A percentile compares a stretch with the other conserved stretches of the same genome.
These are phyloP conservation scores for Yamadazyma philogaea DNA, from an alignment of 805 yeast species.

Conservation along the genomic window DNA sequence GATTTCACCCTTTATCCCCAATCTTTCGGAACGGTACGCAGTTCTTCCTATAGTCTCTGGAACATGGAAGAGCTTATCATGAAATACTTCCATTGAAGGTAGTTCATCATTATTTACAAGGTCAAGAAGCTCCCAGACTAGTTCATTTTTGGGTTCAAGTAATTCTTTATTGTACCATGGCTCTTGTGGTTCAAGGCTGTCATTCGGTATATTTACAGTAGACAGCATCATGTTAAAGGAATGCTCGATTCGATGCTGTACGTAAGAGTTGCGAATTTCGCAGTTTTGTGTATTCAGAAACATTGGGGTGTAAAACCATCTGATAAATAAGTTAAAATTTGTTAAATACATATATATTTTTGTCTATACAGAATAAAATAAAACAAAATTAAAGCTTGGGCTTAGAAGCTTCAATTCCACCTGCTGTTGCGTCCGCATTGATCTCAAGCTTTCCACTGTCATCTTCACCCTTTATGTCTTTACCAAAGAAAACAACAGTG, in stretches of 20 bases:
- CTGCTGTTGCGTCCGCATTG: conserved; percentile 56
- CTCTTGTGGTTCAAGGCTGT: not conserved
- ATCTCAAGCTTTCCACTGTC: conserved; percentile 52
- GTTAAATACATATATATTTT: too few species aligned
- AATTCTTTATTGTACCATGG: conserved; percentile 32
- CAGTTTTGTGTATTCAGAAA: not conserved
- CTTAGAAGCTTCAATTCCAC: conserved; percentile 46
- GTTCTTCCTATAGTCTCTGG: conserved; percentile 69
- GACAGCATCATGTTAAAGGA: not conserved
- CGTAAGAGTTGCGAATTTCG: not conserved
- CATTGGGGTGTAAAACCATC: not conserved
- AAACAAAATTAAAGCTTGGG: conserved; percentile 40
- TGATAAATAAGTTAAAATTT: too few species aligned
- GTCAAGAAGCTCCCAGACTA: conserved; percentile 72
- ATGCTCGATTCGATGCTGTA: not conserved
- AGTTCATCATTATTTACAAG: conserved; percentile 51
- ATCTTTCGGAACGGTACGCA: conserved; percentile 61
- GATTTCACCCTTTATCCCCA: conserved; percentile 74
- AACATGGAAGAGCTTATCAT: conserved; percentile 46
- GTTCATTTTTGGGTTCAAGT: conserved; percentile 58
- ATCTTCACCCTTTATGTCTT: conserved; percentile 39
- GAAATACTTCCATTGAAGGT: conserved; percentile 25
- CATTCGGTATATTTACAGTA: not conserved
- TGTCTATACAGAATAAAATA: not conserved
- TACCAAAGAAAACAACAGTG: conserved; percentile 91